Evolutionary conservation across 140 eudicot species (phyloP).

Genomic region (Anethum foeniculum): DNA sequence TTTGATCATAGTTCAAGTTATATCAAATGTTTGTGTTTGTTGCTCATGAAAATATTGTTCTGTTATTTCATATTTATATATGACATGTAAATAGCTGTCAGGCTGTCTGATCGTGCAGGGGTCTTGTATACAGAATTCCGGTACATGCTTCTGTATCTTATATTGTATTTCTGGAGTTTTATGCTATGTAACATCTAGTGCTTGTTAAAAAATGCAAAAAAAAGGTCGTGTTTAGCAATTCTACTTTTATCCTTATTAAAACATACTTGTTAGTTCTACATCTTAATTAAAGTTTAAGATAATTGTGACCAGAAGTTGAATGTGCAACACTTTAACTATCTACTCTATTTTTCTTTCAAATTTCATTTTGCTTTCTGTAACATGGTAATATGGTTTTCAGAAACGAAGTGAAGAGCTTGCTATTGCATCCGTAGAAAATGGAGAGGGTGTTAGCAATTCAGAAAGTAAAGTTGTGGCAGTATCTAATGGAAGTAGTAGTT

Average conservation of each 20-base stretch:
- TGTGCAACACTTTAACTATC: not conserved
- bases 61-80: not conserved
- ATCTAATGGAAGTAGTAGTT: conserved; percentile 35
- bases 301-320: not conserved
- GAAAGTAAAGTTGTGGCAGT: conserved; percentile 32
- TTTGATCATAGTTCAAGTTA: not conserved
- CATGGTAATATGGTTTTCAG: conserved; percentile 30
- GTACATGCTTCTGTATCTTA: not conserved
- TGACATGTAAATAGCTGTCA: not conserved
- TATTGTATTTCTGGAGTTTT: not conserved
- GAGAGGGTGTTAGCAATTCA: conserved; percentile 30
- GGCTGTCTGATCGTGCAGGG: not conserved
- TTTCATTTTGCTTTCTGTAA: conserved; percentile 14
- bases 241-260: not conserved
- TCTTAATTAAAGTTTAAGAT: not conserved
- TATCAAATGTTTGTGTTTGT: not conserved
- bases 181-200: not conserved
- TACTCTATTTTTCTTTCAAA: not conserved
- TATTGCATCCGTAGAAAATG: conserved; percentile 61
- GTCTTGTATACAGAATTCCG: not conserved
- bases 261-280: not conserved
- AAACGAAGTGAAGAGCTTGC: conserved; percentile 65
- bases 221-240: not conserved
- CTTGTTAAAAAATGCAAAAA: not conserved
- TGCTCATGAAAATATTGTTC: not conserved